phyloP scores from a whole-genome alignment of 768 basidiomycete species.

The Hygrophoropsis aurantiaca region DNA sequence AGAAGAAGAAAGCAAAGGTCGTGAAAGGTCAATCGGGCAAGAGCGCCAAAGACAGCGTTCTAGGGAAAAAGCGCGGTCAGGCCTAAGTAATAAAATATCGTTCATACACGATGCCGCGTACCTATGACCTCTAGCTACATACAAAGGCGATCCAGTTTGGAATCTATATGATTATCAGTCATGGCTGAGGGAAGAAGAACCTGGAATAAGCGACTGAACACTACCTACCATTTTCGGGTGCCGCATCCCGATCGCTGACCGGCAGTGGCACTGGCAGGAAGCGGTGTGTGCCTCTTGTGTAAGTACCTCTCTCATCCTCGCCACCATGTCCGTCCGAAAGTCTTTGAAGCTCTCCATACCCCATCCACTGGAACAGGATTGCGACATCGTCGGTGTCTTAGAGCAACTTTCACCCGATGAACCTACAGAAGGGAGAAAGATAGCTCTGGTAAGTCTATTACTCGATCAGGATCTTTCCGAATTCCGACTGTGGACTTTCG shows the following conservation, averaged over 20 bases:
- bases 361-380: slow-evolving; percentile 42
- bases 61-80: slow-evolving; percentile 52
- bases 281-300: neutral
- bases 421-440: slow-evolving; percentile 55
- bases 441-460: slow-evolving; percentile 57
- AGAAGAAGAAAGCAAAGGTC: slow-evolving; percentile 59
- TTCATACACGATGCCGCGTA: no score
- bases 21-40: slow-evolving; percentile 38
- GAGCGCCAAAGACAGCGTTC: slow-evolving; percentile 53
- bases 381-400: slow-evolving; percentile 55
- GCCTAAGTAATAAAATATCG: slow-evolving; percentile 11
- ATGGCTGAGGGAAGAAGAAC: no score
- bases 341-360: slow-evolving; percentile 56
- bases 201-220: no score
- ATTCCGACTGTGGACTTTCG: slow-evolving; percentile 2
- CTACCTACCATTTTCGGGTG: slow-evolving; percentile 26
- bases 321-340: slow-evolving; percentile 19
- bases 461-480: neutral
- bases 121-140: no score
- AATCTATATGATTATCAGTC: no score
- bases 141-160: no score
- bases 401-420: slow-evolving; percentile 55
- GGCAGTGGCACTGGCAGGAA: no score
- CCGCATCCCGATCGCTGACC: neutral
- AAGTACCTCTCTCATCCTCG: slow-evolving; percentile 9